phyloP scores from a whole-genome alignment of 208 protist genomes.

The Acanthamoeba sp. region DNA sequence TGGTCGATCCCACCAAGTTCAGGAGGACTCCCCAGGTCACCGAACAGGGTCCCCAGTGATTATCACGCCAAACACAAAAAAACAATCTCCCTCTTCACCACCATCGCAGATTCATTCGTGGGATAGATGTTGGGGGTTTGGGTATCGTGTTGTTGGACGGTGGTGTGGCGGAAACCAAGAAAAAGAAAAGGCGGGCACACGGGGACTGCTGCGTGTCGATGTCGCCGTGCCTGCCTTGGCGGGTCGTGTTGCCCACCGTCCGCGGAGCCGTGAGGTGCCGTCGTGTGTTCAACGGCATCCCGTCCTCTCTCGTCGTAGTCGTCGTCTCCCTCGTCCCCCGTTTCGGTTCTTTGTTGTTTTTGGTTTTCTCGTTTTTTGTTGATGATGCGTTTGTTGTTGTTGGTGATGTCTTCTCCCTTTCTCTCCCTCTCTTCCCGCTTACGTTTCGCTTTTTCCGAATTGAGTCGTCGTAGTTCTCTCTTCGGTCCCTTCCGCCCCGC shows the following conservation, averaged over 20 bases:
- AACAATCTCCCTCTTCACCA: too few relatives aligned
- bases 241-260: neutral
- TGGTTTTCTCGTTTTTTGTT: neutral
- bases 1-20: slow-evolving; percentile 17
- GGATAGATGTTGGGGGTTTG: too few relatives aligned
- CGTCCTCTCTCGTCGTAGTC: neutral
- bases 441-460: neutral
- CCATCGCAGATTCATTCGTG: too few relatives aligned
- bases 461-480: too few relatives aligned
- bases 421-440: neutral
- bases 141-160: too few relatives aligned
- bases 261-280: too few relatives aligned
- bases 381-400: neutral
- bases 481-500: neutral
- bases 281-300: too few relatives aligned
- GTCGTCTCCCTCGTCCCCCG: neutral
- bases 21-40: slow-evolving; percentile 4
- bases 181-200: too few relatives aligned
- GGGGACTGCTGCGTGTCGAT: too few relatives aligned
- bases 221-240: too few relatives aligned
- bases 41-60: slow-evolving; percentile 24
- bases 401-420: neutral
- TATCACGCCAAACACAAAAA: too few relatives aligned
- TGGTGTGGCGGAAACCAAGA: too few relatives aligned
- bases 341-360: slow-evolving; percentile 25